phyloP scores from a whole-genome alignment of 208 protist genomes.

The Naegleria lovaniensis region DNA sequence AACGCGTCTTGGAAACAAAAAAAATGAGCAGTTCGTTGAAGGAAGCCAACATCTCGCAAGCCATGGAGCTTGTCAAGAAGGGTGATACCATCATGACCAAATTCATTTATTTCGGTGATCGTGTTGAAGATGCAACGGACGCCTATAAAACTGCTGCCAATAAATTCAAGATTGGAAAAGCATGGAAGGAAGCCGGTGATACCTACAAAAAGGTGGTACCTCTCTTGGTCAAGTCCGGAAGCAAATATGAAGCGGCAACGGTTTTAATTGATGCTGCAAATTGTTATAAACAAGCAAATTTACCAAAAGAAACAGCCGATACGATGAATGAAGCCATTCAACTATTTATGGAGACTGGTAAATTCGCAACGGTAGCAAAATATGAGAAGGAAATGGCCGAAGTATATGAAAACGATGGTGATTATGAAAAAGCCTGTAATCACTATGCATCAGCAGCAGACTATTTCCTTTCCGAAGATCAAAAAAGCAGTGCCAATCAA shows the following conservation, averaged over 20 bases:
- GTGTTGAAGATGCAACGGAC: slow-evolving; percentile 33
- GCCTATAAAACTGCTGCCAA: slow-evolving; percentile 33
- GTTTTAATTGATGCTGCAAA: slow-evolving; percentile 17
- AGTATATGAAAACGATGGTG: slow-evolving; percentile 51
- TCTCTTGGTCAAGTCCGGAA: background rate
- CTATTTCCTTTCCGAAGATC: slow-evolving; percentile 70
- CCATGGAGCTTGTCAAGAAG: slow-evolving; percentile 25
- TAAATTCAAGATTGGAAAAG: slow-evolving; percentile 38
- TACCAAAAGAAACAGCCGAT: slow-evolving; percentile 28
- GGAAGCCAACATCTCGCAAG: background rate
- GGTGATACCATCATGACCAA: slow-evolving; percentile 33
- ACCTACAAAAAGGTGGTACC: background rate
- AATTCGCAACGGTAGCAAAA: slow-evolving; percentile 32
- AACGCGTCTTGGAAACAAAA: too few relatives aligned
- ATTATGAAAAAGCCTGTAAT: slow-evolving; percentile 56
- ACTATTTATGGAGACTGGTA: slow-evolving; percentile 36
- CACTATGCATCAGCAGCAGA: slow-evolving; percentile 66
- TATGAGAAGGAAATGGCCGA: slow-evolving; percentile 61
- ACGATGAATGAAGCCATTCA: slow-evolving; percentile 18
- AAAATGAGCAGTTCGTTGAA: background rate
- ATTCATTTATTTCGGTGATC: slow-evolving; percentile 27
- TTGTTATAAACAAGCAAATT: slow-evolving; percentile 25
- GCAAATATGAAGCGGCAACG: slow-evolving; percentile 24
- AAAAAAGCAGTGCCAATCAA: slow-evolving; percentile 59
- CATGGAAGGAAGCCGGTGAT: slow-evolving; percentile 27